A percentile compares a stretch with the other conserved stretches of the same genome.
phyloP scores from a whole-genome alignment of 495 filamentous ascomycete genomes.

The Symbiotaphrina buchneri region DNA sequence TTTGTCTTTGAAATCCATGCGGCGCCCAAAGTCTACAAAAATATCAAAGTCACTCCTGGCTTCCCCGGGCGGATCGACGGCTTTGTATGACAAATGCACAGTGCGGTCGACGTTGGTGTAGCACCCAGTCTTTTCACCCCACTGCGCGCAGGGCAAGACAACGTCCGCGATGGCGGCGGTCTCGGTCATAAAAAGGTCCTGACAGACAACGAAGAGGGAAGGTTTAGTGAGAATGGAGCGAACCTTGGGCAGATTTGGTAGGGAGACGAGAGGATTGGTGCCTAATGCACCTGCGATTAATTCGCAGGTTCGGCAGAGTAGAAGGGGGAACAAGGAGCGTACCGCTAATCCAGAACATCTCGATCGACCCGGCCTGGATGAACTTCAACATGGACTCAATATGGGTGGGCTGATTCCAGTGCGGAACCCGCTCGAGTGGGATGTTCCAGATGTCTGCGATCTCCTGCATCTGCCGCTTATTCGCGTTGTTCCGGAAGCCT shows the following conservation, averaged over 20 bases:
- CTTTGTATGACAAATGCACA: conserved; percentile 8
- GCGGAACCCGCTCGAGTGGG: conserved; percentile 3
- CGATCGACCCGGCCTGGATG: conserved; percentile 2
- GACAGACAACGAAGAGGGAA: conserved; percentile 1
- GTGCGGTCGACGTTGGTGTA: conserved; percentile 11
- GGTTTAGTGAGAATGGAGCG: conserved; percentile 2
- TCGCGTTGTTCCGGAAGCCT: too few relatives aligned
- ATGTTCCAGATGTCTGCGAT: conserved; percentile 7
- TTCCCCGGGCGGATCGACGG: conserved; percentile 8
- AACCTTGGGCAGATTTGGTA: background rate
- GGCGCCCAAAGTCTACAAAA: conserved; percentile 8
- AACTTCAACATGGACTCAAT: conserved; percentile 4
- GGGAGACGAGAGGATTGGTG: background rate
- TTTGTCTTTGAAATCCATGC: conserved; percentile 9
- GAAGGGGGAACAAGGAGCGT: conserved; percentile 1
- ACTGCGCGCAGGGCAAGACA: conserved; percentile 9
- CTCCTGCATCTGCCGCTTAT: conserved; percentile 6
- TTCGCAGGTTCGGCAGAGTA: conserved; percentile 2
- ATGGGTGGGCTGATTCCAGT: conserved; percentile 8
- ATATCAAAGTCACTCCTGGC: conserved; percentile 5
- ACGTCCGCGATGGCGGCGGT: conserved; percentile 5
- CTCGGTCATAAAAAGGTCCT: conserved; percentile 6
- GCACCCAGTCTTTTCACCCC: conserved; percentile 10
- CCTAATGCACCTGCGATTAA: too few relatives aligned
- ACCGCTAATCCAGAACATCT: conserved; percentile 4